Conservation (phyloP, 139 green algal genomes). For the Closterium sp. region DNA sequence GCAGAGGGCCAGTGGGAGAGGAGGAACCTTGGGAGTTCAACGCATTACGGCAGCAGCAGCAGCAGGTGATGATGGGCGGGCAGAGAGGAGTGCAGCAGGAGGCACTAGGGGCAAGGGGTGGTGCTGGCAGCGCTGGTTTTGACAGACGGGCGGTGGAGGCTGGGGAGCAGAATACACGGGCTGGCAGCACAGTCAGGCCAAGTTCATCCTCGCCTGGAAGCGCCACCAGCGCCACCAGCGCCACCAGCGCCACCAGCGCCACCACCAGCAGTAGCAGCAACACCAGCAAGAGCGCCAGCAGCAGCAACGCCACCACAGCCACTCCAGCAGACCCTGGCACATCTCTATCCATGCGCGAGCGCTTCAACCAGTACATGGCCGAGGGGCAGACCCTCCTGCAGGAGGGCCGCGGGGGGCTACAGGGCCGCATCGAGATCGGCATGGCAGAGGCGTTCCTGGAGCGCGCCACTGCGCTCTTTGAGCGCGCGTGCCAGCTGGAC, state of each 20-base stretch:
- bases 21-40: conserved; percentile 4
- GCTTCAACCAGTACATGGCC: conserved; percentile 7
- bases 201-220: background rate
- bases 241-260: background rate
- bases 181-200: conserved; percentile 1
- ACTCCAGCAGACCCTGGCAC: background rate
- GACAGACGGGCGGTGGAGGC: background rate
- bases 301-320: background rate
- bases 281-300: background rate
- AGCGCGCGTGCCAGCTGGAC: conserved; percentile 18
- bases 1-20: background rate
- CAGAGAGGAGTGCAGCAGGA: conserved; percentile 6
- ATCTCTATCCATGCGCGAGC: conserved; percentile 13
- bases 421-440: conserved; percentile 29
- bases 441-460: conserved; percentile 33
- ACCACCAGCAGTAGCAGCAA: background rate
- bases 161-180: background rate
- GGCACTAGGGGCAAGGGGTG: background rate
- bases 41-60: background rate
- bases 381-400: conserved; percentile 20
- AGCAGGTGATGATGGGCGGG: background rate
- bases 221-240: background rate
- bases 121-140: background rate
- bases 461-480: conserved; percentile 9
- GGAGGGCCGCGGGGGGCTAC: conserved; percentile 23